Evolutionary conservation across 2,329 filamentous ascomycete species (phyloP).

Genomic region (Emmonsia crescens): DNA sequence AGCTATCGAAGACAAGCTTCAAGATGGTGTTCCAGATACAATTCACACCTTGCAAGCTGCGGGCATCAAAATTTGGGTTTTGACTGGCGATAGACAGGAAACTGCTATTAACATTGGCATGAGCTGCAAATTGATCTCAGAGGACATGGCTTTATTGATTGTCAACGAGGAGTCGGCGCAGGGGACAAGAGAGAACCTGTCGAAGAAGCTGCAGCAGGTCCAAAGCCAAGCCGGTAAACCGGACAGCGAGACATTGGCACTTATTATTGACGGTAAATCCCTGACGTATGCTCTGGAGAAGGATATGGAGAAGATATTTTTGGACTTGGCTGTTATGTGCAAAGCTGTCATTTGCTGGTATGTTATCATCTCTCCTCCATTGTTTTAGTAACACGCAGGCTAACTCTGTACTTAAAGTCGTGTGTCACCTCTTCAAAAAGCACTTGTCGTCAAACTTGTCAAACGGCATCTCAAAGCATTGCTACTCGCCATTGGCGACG

Average conservation of each 20-base stretch:
- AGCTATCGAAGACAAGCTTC: constrained; percentile 91
- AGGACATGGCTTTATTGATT: constrained; percentile 97
- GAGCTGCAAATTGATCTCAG: constrained; percentile 96
- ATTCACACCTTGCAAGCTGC: constrained; percentile 95
- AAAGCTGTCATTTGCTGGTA: constrained; percentile 93
- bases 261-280: constrained; percentile 94
- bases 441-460: constrained; percentile 92
- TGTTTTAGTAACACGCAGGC: constrained; percentile 6
- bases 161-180: constrained; percentile 78
- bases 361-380: constrained; percentile 11
- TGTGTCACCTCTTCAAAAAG: constrained; percentile 94
- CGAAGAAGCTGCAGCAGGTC: constrained; percentile 89
- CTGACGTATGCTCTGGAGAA: constrained; percentile 87
- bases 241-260: constrained; percentile 58
- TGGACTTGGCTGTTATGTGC: constrained; percentile 88
- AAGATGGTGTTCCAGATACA: constrained; percentile 95
- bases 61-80: constrained; percentile 96
- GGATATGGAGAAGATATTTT: constrained; percentile 84
- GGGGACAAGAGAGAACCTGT: constrained; percentile 75
- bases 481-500: constrained; percentile 89
- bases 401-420: constrained; percentile 48
- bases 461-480: constrained; percentile 89
- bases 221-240: constrained; percentile 66
- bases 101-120: constrained; percentile 99
- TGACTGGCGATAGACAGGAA: constrained; percentile 95